phyloP scores from a whole-genome alignment of 2,329 filamentous ascomycete species.

The Trichoderma sp. region DNA sequence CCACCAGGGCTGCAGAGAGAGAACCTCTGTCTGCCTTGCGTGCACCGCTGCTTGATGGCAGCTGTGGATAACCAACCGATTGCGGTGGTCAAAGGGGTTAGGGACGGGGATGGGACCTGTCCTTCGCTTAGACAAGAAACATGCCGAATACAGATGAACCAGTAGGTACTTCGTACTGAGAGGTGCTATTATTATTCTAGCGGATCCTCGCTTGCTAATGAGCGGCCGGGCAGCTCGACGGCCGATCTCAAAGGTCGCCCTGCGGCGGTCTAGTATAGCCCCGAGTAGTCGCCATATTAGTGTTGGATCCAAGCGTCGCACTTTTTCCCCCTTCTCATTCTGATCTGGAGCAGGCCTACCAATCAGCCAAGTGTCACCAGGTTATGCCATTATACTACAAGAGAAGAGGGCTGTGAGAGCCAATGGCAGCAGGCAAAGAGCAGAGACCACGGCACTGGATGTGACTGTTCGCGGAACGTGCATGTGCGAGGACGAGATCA shows the following conservation, averaged over 20 bases:
- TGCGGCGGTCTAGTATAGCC: conserved; percentile 1
- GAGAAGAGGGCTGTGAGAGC: not conserved
- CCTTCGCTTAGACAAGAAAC: conserved; percentile 4
- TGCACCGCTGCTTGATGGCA: not conserved
- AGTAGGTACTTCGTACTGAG: not conserved
- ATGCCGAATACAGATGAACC: not conserved
- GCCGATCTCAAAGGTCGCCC: conserved; percentile 5
- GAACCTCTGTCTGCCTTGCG: not conserved
- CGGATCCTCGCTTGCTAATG: conserved; percentile 12
- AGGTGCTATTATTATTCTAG: not conserved
- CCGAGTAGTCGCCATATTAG: not conserved
- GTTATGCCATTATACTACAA: not conserved
- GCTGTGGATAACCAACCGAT: not conserved
- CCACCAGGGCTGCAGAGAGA: not conserved
- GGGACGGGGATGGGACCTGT: not conserved
- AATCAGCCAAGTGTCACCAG: not conserved
- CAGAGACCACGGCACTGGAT: not conserved
- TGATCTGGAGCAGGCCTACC: not conserved
- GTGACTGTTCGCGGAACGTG: conserved; percentile 5
- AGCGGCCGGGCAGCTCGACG: not conserved
- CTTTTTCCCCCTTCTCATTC: not conserved
- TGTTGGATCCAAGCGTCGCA: conserved; percentile 3
- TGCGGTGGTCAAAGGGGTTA: not conserved
- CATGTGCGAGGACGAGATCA: conserved; percentile 2
- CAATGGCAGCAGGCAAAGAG: not conserved